Evolutionary conservation across 2,329 filamentous ascomycete genomes (phyloP).

Genomic region (Exophiala sideris): DNA sequence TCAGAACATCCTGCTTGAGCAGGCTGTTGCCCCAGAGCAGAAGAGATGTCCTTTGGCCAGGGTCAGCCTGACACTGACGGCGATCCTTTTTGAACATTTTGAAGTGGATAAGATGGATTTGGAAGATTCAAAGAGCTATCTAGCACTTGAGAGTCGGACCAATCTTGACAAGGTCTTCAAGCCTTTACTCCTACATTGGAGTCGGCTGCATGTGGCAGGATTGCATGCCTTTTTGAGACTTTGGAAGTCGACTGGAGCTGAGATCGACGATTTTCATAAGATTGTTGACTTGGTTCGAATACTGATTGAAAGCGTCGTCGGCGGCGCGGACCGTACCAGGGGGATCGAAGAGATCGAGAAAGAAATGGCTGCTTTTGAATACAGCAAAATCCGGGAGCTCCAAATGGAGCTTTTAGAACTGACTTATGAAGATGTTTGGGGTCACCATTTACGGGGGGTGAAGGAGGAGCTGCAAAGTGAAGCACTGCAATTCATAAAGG

Average conservation of each 20-base stretch:
- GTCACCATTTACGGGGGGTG: slow-evolving; percentile 82
- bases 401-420: slow-evolving; percentile 92
- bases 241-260: slow-evolving; percentile 87
- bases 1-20: slow-evolving; percentile 87
- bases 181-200: slow-evolving; percentile 89
- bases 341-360: slow-evolving; percentile 86
- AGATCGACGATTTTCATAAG: slow-evolving; percentile 85
- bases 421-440: slow-evolving; percentile 93
- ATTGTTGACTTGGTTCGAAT: slow-evolving; percentile 88
- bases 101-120: slow-evolving; percentile 81
- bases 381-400: slow-evolving; percentile 70
- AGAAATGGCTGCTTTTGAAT: slow-evolving; percentile 80
- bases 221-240: slow-evolving; percentile 84
- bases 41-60: slow-evolving; percentile 83
- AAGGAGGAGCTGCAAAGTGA: slow-evolving; percentile 87
- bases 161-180: slow-evolving; percentile 84
- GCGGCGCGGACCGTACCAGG: slow-evolving; percentile 74
- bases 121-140: slow-evolving; percentile 73
- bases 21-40: slow-evolving; percentile 67
- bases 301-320: slow-evolving; percentile 82
- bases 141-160: slow-evolving; percentile 68
- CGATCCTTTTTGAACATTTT: slow-evolving; percentile 91
- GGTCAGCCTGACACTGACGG: slow-evolving; percentile 80
- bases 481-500: slow-evolving; percentile 92
- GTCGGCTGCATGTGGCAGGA: slow-evolving; percentile 77